Conservation (phyloP, 306 rosid species). For the Sesbania bispinosa region DNA sequence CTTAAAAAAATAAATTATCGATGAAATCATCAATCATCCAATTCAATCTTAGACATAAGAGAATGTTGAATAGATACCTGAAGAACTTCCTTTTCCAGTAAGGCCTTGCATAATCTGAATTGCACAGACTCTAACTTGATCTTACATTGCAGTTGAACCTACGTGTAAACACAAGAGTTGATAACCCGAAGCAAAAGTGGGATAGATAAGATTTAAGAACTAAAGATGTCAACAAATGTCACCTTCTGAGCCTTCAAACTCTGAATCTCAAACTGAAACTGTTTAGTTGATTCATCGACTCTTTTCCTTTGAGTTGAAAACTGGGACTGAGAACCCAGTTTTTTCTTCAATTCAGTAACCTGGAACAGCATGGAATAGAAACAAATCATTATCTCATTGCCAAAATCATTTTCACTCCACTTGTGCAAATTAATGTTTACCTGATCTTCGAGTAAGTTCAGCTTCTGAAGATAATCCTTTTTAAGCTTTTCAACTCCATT, state of each 20-base stretch:
- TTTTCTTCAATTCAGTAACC: constrained; percentile 76
- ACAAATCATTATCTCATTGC: neutral
- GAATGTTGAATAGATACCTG: constrained; percentile 53
- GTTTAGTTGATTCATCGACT: constrained; percentile 58
- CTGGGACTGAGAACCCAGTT: constrained; percentile 70
- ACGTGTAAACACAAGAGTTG: constrained; percentile 6
- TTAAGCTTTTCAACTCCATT: constrained; percentile 65
- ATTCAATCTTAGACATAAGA: neutral
- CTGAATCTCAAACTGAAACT: constrained; percentile 66
- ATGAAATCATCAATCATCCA: constrained; percentile 2
- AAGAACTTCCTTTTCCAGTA: constrained; percentile 73
- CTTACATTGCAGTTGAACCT: constrained; percentile 93
- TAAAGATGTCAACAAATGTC: neutral
- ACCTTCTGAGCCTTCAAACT: constrained; percentile 92
- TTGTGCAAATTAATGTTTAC: constrained; percentile 31
- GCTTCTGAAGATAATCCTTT: constrained; percentile 78
- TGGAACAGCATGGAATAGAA: constrained; percentile 19
- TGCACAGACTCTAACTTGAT: constrained; percentile 77
- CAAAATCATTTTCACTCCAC: neutral
- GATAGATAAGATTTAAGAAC: neutral
- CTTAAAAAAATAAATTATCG: too few species aligned
- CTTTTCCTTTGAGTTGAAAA: constrained; percentile 64
- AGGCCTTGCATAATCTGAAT: constrained; percentile 63
- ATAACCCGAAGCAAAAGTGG: neutral
- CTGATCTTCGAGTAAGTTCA: constrained; percentile 79